Percentiles rank a stretch among this genome's conserved stretches.
phyloP scores from a whole-genome alignment of 2,329 filamentous ascomycete genomes.

The Helotiales sp. region DNA sequence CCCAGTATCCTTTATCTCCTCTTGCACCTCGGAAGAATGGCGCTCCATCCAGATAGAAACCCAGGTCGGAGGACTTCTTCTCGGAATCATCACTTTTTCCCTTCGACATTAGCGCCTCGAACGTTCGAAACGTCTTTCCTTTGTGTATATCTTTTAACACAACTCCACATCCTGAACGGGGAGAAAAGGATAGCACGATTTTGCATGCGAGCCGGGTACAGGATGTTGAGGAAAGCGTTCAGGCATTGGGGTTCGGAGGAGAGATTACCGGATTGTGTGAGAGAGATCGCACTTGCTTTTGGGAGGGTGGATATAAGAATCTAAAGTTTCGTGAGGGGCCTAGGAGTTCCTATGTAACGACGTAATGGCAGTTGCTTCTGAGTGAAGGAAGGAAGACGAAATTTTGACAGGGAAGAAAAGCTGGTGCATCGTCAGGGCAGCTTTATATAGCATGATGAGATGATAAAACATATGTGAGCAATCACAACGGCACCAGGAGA shows the following conservation, averaged over 20 bases:
- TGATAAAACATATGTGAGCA: too few relatives aligned
- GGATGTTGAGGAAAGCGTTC: constrained; percentile 11
- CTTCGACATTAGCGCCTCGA: neutral
- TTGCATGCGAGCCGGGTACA: constrained; percentile 10
- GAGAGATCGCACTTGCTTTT: constrained; percentile 8
- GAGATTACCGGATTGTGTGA: constrained; percentile 1
- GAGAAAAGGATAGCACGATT: constrained; percentile 5
- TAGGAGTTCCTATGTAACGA: too few relatives aligned
- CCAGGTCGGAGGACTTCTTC: too few relatives aligned
- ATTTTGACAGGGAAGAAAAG: too few relatives aligned
- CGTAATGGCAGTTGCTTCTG: too few relatives aligned
- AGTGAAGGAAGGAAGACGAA: too few relatives aligned
- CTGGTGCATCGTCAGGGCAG: too few relatives aligned
- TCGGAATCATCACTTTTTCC: neutral
- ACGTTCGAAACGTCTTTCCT: constrained; percentile 14
- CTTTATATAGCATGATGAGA: too few relatives aligned
- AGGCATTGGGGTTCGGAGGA: neutral
- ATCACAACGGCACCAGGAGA: too few relatives aligned
- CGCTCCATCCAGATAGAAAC: too few relatives aligned
- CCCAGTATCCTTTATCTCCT: constrained; percentile 12
- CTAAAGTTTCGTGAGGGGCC: too few relatives aligned
- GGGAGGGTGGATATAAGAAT: neutral
- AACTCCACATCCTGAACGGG: constrained; percentile 5
- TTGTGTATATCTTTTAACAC: constrained; percentile 12
- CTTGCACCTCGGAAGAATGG: neutral